Base-by-base conservation (phyloP, 169 alveolate genomes). In the Plasmodium chabaudi region DNA sequence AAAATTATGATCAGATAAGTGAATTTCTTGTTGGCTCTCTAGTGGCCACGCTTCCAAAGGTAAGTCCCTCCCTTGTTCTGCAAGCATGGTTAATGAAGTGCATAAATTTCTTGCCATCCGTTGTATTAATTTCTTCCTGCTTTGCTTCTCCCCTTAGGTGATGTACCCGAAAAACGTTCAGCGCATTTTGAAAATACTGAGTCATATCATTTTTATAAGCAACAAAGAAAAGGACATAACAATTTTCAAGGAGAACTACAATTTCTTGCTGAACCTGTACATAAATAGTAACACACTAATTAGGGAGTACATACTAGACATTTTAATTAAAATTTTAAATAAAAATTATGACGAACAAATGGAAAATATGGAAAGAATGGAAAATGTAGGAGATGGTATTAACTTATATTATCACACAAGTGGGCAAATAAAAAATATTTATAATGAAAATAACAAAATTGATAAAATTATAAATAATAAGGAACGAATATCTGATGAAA, bases 171-270 rank as follows among this genome's bases (percentile, higher is more conserved):
- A 82, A 51, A 67, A 71, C 17, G 27, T 55, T 7, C 90, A 82
- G 51, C 39, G 39, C n/a, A 67, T 82, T 60, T 51, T 82, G 53
- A 42, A 82, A 27, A 82, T 82, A 68, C 46, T 82, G 25, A 82
- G 82, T 34, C 82, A 82, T n/a, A 82, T 82, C 6, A 71, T 82
- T 27, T 65, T 82, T 27, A 67, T 82, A 46, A 67, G 72, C 49
- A 82, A 82, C 27, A 82, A 67, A 21, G 72, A 82, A 67, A 82
- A 56, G 39, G 90, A 82, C 39, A 82, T 82, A 34, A 67, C 82
- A 1, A 65, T 82, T 47, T 82, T 82, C 53, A 82, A 67, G 27
- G 90, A 82, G 5, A 65, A 82, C 13, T 82, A 82, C 63, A 67
- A 82, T 34, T 82, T 82, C n/a, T 60, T 82, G 3, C 53, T 82